Evolutionary conservation across 2,329 filamentous ascomycete genomes (phyloP), one percentile per base, ranked within the genome.

Genomic region (Grosmannia clavigera): DNA sequence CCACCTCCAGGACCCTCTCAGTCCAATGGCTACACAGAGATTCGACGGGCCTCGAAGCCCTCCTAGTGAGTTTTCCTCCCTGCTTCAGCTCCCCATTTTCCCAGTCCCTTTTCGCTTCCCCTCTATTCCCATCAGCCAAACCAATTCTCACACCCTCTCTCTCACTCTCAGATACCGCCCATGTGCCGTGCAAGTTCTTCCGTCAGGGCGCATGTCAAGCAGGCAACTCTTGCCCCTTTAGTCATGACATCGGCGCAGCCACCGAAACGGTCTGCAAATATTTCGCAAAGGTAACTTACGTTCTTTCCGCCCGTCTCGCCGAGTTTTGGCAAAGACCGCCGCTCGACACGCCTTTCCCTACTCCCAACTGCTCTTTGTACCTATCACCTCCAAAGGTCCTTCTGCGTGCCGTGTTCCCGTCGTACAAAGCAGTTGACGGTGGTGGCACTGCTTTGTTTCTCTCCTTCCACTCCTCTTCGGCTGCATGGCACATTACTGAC

Each of bases 151-250:
- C 31, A 31, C 31, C 4, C 2, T 31, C 22, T 55, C 22, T 55
- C 55, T 57, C 51, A 31, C 5, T 48, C 22, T 59, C 65, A 96
- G 92, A 96, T 74, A 96, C 94, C 22, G 88, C 92, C 63, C 94
- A 97, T 77, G 94, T 99, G 53, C 94, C 94, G 48, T 99, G 94
- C 87, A 97, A 97, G 80, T 99, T 99, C 87, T 99, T 94, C 75
- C 86, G 91, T 59, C 90, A 96, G 77, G 92, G 92, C 72, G 86
- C 90, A 68, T 99, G 94, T 74, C 92, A 97, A 80, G 94, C 94
- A 61, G 94, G 94, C 67, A 89, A 88, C 72, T 90, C 92, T 65
- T 99, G 94, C 76, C 94, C 94, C 50, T 99, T 97, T 75, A 90
- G 91, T 68, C 94, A 99, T 76, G 92, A 95, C 65, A 85, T 94